A percentile compares a stretch with the other conserved stretches of the same genome.
Conservation (phyloP, 1,284 basidiomycete species). For the Ceratorhiza oryzae-sativae region DNA sequence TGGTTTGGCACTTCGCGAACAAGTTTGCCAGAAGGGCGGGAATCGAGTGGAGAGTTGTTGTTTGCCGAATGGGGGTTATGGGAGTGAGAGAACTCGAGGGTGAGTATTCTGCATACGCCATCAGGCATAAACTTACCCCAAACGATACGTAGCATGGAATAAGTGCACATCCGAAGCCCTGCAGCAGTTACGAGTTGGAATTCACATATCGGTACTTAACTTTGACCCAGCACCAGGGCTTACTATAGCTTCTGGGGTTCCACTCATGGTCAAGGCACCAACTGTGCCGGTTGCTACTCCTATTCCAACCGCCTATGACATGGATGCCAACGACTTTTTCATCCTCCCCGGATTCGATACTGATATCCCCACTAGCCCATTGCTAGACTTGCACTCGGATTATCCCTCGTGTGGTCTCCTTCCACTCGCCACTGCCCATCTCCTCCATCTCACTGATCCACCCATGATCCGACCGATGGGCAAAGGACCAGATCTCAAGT, state of each 20-base stretch:
- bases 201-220: conserved; percentile 64
- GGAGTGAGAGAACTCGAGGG: conserved; percentile 67
- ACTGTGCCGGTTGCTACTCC: neutral
- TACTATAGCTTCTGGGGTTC: conserved; percentile 22
- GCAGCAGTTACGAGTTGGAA: conserved; percentile 51
- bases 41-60: conserved; percentile 79
- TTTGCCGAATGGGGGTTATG: conserved; percentile 71
- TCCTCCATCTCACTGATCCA: conserved; percentile 57
- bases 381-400: conserved; percentile 46
- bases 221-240: conserved; percentile 53
- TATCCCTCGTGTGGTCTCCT: conserved; percentile 54
- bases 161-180: conserved; percentile 56
- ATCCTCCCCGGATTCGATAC: conserved; percentile 33
- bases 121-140: conserved; percentile 38
- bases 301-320: conserved; percentile 14
- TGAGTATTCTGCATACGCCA: conserved; percentile 50
- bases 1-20: conserved; percentile 70
- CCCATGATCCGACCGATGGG: conserved; percentile 48
- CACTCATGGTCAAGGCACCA: conserved; percentile 45
- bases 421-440: conserved; percentile 62
- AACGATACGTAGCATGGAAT: conserved; percentile 69
- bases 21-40: conserved; percentile 66
- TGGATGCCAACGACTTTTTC: conserved; percentile 31
- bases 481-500: neutral
- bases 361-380: conserved; percentile 34